These are phyloP conservation scores for Lotus japonicus DNA, from an alignment of 306 rosid genomes.

Conservation along the genomic window DNA sequence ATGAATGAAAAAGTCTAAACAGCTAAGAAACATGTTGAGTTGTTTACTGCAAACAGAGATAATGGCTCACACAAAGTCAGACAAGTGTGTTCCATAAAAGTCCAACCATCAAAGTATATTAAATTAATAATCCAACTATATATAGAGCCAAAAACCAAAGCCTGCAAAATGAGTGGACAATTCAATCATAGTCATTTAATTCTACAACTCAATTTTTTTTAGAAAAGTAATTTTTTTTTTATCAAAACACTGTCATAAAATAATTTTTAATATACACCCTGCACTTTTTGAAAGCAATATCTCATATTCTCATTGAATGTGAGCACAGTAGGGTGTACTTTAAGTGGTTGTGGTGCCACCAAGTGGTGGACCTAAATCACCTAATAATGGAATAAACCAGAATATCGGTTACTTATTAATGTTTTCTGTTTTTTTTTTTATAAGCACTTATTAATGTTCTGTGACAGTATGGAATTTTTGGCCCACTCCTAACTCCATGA, in stretches of 20 bases:
- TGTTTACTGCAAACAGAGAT: neutral
- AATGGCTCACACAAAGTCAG: neutral
- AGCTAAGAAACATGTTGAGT: neutral
- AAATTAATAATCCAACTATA: neutral
- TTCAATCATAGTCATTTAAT: neutral
- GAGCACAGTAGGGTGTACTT: neutral
- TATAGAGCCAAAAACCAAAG: neutral
- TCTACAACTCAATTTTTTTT: neutral
- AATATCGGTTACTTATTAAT: conserved; percentile 28
- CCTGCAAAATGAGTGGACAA: neutral
- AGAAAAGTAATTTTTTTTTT: neutral
- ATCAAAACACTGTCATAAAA: no score
- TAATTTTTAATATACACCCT: neutral
- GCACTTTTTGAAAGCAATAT: neutral
- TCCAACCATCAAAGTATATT: neutral
- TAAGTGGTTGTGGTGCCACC: neutral
- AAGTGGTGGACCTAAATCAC: neutral
- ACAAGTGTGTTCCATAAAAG: neutral
- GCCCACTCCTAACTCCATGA: neutral
- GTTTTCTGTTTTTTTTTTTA: no score
- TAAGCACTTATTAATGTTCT: conserved; percentile 13
- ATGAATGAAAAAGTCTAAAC: neutral
- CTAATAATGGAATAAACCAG: neutral
- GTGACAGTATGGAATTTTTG: neutral
- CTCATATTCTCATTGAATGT: neutral